Conservation (phyloP, 2,329 filamentous ascomycete genomes). For the Blumeria graminis region DNA sequence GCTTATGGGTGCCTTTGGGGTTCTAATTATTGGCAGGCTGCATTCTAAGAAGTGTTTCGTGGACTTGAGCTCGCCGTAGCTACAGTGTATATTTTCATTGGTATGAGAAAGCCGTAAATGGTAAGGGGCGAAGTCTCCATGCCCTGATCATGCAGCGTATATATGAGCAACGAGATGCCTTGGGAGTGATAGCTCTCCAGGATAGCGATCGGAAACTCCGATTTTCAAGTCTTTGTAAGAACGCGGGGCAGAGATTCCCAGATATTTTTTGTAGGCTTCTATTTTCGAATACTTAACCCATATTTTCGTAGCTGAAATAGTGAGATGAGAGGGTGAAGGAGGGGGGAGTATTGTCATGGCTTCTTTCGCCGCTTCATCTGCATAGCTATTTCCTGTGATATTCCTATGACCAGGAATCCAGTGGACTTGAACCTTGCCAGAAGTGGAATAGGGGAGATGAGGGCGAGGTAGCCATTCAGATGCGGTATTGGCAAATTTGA, state of each 20-base stretch:
- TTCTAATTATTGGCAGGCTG: background rate
- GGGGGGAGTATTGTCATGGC: background rate
- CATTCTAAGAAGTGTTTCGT: background rate
- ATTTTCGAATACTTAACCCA: background rate
- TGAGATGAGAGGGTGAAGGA: background rate
- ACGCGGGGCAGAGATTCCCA: background rate
- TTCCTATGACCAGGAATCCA: background rate
- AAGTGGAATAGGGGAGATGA: background rate
- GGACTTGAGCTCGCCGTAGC: background rate
- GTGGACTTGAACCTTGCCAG: background rate
- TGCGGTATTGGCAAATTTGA: background rate
- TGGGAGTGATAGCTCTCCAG: background rate
- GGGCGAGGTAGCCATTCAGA: background rate
- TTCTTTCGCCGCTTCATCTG: background rate
- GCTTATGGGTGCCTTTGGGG: background rate
- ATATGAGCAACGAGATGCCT: background rate
- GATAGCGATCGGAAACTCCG: background rate
- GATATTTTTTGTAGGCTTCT: background rate
- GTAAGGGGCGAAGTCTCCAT: background rate
- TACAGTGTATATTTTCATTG: background rate
- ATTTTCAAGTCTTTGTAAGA: background rate
- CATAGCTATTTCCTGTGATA: background rate
- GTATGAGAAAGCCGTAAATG: background rate
- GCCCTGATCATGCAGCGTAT: background rate
- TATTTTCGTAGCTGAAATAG: background rate